Evolutionary conservation across 2,329 filamentous ascomycete species (phyloP), one percentile per base, ranked within the genome.

Genomic region (Cercospora sp.): DNA sequence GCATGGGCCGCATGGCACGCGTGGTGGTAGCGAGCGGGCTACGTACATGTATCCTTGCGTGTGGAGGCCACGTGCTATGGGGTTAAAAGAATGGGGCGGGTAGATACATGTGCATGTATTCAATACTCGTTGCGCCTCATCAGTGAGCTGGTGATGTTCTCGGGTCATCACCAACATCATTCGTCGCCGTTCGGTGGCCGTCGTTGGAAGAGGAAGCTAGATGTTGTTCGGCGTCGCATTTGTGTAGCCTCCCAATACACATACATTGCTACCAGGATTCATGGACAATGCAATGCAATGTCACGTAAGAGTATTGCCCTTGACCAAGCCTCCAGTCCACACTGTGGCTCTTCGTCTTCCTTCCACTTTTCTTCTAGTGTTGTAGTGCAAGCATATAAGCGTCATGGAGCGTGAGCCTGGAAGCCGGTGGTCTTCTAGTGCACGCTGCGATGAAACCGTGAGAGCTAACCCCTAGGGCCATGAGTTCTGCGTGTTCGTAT

Each of bases 21-120:
- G 18, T 23, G 42, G 8, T 48, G 45, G 45, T 23, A 48, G 10
- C 45, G 45, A 48, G 45, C 2, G 9, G 20, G 45, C 3, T 10
- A 23, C 9, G 10, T 48, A 23, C 45, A 48, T 48, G 45, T 48
- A 48, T 23, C 20, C 45, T 48, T 23, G 42, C n/a, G 53, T 57
- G 53, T 53, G 23, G 31, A 36, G 18, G 58, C 58, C 31, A 60
- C 58, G 53, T 31, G 53, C 26, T 57, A 13, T 31, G 53, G 23
- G 18, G 53, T 23, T 1, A n/a, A 16, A 26, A 9, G 2, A 26
- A 53, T 1, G 9, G 31, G 3, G 5, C 45, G 20, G 20, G 18
- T 48, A 42, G 48, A 26, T 16, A 53, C 48, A 31, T 84, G n/a
- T 48, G 26, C 48, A 31, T 84, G n/a, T 48, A 48, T 23, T 48